These are phyloP conservation scores for Monilinia polystroma DNA, from an alignment of 2,329 filamentous ascomycete genomes.

Conservation along the genomic window DNA sequence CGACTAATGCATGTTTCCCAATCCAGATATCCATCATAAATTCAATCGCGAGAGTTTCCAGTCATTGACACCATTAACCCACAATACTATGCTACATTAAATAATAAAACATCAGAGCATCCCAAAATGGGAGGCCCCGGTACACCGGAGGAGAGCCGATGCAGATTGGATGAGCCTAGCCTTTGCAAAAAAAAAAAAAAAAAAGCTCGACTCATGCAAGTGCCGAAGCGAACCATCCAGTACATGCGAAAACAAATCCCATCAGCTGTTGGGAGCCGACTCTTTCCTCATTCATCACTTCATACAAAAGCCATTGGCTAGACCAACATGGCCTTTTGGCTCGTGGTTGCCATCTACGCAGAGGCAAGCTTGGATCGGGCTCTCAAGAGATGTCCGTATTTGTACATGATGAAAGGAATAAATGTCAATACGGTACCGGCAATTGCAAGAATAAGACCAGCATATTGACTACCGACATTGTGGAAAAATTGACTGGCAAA, in stretches of 20 bases:
- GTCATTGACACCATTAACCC: slow-evolving; percentile 11
- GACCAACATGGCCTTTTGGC: slow-evolving; percentile 5
- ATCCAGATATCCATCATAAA: slow-evolving; percentile 5
- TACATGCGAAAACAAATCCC: neutral
- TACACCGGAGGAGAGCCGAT: neutral
- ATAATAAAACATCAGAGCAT: slow-evolving; percentile 1
- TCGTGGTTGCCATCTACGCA: slow-evolving; percentile 10
- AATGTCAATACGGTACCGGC: slow-evolving; percentile 12
- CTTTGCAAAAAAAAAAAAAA: too few species aligned
- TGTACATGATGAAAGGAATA: slow-evolving; percentile 23
- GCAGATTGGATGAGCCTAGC: neutral
- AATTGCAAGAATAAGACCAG: slow-evolving; percentile 20
- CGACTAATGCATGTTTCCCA: slow-evolving; percentile 14
- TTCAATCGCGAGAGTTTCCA: neutral
- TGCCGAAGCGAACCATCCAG: neutral
- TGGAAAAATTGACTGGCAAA: slow-evolving; percentile 23
- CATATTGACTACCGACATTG: slow-evolving; percentile 23
- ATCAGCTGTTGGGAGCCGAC: neutral
- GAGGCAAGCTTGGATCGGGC: slow-evolving; percentile 53
- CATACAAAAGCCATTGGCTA: slow-evolving; percentile 11
- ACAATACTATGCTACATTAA: slow-evolving; percentile 8
- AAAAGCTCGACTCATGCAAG: neutral
- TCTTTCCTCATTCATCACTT: neutral
- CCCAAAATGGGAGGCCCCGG: neutral
- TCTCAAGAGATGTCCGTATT: slow-evolving; percentile 20